These are phyloP conservation scores for Aureobasidium sp. DNA, from an alignment of 2,329 filamentous ascomycete species.

Conservation along the genomic window DNA sequence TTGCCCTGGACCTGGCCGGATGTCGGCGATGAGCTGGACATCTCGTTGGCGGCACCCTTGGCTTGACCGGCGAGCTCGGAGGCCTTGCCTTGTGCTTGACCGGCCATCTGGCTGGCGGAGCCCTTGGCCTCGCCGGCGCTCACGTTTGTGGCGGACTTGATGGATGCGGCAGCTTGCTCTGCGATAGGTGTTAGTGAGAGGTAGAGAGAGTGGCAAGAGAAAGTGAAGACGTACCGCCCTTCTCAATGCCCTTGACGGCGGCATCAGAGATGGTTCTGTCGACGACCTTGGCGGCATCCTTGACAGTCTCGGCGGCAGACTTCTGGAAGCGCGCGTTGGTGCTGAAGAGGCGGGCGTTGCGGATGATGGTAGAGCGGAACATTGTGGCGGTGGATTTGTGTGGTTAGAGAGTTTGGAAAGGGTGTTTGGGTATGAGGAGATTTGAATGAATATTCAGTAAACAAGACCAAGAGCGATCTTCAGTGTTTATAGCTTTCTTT, in stretches of 20 bases:
- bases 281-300: constrained; percentile 50
- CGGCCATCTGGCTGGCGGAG: constrained; percentile 23
- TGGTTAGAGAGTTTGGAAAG: background rate
- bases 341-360: constrained; percentile 44
- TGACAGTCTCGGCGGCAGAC: constrained; percentile 45
- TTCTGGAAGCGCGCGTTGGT: constrained; percentile 42
- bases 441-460: background rate
- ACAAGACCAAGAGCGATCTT: background rate
- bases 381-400: constrained; percentile 26
- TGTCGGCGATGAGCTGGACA: constrained; percentile 30
- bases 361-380: constrained; percentile 37
- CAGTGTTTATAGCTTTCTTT: constrained; percentile 5
- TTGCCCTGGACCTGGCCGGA: constrained; percentile 31
- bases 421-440: background rate
- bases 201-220: background rate
- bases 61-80: constrained; percentile 32
- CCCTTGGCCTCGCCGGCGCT: constrained; percentile 29
- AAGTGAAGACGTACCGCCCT: constrained; percentile 43
- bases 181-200: background rate
- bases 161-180: constrained; percentile 44
- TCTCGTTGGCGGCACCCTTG: constrained; percentile 32
- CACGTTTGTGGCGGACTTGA: constrained; percentile 29
- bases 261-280: constrained; percentile 48
- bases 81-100: constrained; percentile 31
- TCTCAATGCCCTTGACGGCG: constrained; percentile 55